Evolutionary conservation across 2,329 filamentous ascomycete species (phyloP).

Genomic region (Calonectria ilicicola): DNA sequence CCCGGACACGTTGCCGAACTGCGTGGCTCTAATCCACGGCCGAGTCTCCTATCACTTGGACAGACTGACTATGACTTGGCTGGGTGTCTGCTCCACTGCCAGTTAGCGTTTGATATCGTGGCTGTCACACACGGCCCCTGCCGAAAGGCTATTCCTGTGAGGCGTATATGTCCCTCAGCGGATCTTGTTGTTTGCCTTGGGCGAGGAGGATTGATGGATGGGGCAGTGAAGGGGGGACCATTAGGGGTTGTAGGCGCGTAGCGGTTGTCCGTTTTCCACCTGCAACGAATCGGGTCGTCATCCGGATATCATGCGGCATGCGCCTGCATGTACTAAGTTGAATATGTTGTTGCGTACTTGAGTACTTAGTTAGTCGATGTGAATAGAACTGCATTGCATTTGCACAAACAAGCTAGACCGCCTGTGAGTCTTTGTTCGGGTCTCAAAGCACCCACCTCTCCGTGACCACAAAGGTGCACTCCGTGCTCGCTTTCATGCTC

Average conservation of each 20-base stretch:
- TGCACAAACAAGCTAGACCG: not conserved
- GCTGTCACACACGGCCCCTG: conserved; percentile 9
- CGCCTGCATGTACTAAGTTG: not conserved
- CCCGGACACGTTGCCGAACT: not conserved
- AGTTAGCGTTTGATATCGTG: not conserved
- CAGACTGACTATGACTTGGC: not conserved
- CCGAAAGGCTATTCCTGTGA: conserved; percentile 17
- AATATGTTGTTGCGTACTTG: not conserved
- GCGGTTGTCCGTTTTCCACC: not conserved
- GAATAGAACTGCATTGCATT: not conserved
- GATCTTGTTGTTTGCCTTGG: not conserved
- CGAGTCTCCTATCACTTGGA: not conserved
- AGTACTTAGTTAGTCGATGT: not conserved
- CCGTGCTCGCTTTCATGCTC: not conserved
- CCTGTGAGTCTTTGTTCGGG: not conserved
- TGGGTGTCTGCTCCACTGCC: not conserved
- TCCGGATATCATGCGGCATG: not conserved
- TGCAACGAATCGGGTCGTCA: not conserved
- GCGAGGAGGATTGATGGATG: not conserved
- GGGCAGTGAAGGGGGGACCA: not conserved
- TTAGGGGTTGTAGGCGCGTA: not conserved
- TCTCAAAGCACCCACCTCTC: not conserved
- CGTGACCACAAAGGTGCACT: not conserved
- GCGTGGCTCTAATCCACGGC: not conserved
- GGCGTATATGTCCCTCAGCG: not conserved